These are phyloP conservation scores for Salix udensis DNA, from an alignment of 345 rosid species.

Conservation along the genomic window DNA sequence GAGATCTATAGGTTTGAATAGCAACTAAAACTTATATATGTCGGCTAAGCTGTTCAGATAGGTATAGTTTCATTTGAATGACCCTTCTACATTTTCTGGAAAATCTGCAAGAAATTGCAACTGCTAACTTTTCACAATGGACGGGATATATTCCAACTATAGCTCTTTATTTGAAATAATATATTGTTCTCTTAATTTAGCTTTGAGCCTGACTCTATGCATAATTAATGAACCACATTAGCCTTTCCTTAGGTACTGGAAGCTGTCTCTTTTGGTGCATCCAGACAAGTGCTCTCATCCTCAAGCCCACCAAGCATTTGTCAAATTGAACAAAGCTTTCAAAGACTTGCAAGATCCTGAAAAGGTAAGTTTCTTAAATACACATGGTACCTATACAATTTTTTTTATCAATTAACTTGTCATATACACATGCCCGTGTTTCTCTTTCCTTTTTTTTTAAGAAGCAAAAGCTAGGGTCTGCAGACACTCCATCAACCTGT, in stretches of 20 bases:
- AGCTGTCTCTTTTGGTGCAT: constrained; percentile 87
- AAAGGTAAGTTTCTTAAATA: constrained; percentile 40
- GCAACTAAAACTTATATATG: background rate
- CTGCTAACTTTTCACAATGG: background rate
- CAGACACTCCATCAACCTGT: background rate
- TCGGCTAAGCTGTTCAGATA: background rate
- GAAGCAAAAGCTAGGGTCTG: background rate
- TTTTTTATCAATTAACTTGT: background rate
- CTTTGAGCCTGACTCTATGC: background rate
- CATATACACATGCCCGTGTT: background rate
- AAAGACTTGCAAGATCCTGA: constrained; percentile 94
- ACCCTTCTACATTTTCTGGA: background rate
- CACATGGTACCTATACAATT: background rate
- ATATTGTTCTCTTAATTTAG: background rate
- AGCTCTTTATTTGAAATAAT: background rate
- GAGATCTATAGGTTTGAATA: constrained; percentile 1
- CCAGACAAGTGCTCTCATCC: constrained; percentile 97
- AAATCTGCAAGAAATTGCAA: background rate
- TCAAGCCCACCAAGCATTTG: constrained; percentile 87
- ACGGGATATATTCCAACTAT: background rate
- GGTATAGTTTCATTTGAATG: background rate
- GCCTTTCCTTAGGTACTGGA: constrained; percentile 67
- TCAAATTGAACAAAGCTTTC: constrained; percentile 78
- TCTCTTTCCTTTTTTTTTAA: background rate
- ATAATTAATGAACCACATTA: background rate